A percentile compares a stretch with the other conserved stretches of the same genome.
Conservation (phyloP, 106 monocot genomes). For the Dendrobium officinale region DNA sequence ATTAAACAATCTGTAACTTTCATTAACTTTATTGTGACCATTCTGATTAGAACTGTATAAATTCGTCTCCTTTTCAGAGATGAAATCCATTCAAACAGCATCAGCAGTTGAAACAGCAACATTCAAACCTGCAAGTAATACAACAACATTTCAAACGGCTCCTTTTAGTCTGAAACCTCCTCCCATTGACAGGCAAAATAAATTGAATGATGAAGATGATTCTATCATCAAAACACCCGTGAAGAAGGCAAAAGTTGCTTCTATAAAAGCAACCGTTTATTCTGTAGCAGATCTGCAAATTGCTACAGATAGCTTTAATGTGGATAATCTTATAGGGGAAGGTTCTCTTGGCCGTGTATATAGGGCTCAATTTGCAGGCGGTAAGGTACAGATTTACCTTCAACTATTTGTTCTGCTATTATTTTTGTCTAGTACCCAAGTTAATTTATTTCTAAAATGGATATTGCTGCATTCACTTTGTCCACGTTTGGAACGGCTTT, state of each 20-base stretch:
- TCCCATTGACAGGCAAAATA: slow-evolving; percentile 26
- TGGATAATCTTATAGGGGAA: slow-evolving; percentile 59
- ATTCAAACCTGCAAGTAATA: slow-evolving; percentile 11
- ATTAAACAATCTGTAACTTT: not conserved
- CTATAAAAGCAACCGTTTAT: slow-evolving; percentile 35
- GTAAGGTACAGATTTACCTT: slow-evolving; percentile 34
- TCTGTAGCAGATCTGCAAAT: slow-evolving; percentile 69
- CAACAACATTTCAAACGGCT: slow-evolving; percentile 18
- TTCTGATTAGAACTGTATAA: not conserved
- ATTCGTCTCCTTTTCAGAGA: slow-evolving; percentile 20
- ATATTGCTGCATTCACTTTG: not conserved
- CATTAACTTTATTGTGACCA: not conserved
- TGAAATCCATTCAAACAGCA: slow-evolving; percentile 32
- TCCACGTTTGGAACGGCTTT: too few relatives aligned
- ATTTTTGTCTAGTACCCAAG: not conserved
- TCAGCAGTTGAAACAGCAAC: slow-evolving; percentile 15
- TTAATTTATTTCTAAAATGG: slow-evolving; percentile 4
- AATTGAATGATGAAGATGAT: slow-evolving; percentile 54
- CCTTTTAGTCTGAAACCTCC: slow-evolving; percentile 54
- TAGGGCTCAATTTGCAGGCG: slow-evolving; percentile 47
- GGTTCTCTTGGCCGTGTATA: slow-evolving; percentile 60
- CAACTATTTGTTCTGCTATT: not conserved
- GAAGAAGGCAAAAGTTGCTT: slow-evolving; percentile 18
- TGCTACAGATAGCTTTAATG: slow-evolving; percentile 57
- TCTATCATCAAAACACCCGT: slow-evolving; percentile 15